phyloP scores from a whole-genome alignment of 2,329 filamentous ascomycete species.

The Acarospora socialis region DNA sequence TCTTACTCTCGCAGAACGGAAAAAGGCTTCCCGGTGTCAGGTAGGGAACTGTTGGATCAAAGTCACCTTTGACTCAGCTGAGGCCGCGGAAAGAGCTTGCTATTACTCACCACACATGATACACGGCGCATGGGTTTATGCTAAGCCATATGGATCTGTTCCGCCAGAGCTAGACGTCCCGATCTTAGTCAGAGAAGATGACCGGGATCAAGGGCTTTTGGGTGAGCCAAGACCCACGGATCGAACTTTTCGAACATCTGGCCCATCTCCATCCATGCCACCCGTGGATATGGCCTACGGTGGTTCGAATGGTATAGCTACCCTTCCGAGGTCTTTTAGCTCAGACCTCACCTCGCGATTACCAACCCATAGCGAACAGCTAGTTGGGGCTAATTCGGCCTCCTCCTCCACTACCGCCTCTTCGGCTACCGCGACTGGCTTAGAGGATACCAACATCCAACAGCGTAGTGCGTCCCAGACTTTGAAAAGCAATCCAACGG shows the following conservation, averaged over 20 bases:
- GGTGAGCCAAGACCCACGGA: slow-evolving; percentile 3
- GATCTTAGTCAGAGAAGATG: slow-evolving; percentile 27
- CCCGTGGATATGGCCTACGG: too few species aligned
- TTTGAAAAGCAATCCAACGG: not conserved
- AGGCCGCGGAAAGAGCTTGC: slow-evolving; percentile 55
- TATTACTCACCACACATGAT: slow-evolving; percentile 59
- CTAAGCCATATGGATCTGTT: slow-evolving; percentile 53
- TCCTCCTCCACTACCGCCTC: slow-evolving; percentile 13
- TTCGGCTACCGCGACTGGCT: slow-evolving; percentile 13
- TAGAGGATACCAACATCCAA: slow-evolving; percentile 4
- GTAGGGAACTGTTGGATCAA: slow-evolving; percentile 89
- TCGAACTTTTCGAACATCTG: slow-evolving; percentile 10
- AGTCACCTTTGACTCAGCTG: slow-evolving; percentile 61
- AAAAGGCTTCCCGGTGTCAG: slow-evolving; percentile 65
- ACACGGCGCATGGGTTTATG: slow-evolving; percentile 55
- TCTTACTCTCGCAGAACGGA: slow-evolving; percentile 57
- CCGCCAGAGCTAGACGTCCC: slow-evolving; percentile 51
- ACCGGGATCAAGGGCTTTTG: slow-evolving; percentile 1
- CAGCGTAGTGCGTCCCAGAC: slow-evolving; percentile 7
- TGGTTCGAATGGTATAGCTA: too few species aligned
- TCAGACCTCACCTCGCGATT: not conserved
- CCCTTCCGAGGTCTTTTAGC: slow-evolving; percentile 10
- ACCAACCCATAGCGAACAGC: slow-evolving; percentile 3
- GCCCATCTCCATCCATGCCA: slow-evolving; percentile 4
- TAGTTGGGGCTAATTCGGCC: slow-evolving; percentile 3